Evolutionary conservation across 176 grass and related monocot genomes (phyloP).

Genomic region (Areca catechu): DNA sequence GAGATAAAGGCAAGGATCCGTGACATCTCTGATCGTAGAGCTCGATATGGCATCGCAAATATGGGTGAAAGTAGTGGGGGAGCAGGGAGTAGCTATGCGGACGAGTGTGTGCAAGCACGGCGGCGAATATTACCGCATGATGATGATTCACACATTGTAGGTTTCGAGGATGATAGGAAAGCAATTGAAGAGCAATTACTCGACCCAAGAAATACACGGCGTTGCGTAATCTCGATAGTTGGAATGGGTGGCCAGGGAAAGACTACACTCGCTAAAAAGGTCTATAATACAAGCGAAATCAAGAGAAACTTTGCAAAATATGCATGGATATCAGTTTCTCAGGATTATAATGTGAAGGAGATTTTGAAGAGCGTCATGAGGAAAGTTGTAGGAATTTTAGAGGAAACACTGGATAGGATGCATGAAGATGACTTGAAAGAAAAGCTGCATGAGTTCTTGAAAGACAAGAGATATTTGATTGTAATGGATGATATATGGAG

Average conservation of each 20-base stretch:
- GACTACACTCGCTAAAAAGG: too few relatives aligned
- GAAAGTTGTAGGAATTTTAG: too few relatives aligned
- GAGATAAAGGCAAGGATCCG: background rate
- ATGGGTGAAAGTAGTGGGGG: background rate
- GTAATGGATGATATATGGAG: conserved; percentile 1
- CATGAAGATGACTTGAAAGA: background rate
- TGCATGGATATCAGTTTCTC: background rate
- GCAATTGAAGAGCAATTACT: background rate
- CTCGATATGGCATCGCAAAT: background rate
- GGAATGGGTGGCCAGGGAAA: background rate
- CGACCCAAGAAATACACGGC: too few relatives aligned
- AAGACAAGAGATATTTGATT: background rate
- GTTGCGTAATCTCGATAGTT: background rate
- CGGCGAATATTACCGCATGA: background rate
- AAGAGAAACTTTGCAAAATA: background rate
- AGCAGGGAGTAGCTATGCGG: too few relatives aligned
- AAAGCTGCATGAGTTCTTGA: background rate
- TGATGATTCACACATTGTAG: background rate
- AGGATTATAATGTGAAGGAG: background rate
- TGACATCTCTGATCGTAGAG: background rate
- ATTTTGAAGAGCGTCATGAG: too few relatives aligned
- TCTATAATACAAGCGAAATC: too few relatives aligned
- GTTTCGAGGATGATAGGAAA: background rate
- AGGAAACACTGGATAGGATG: background rate
- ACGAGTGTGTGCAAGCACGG: too few relatives aligned